phyloP scores from a whole-genome alignment of 106 monocot genomes.

The Dendrobium huoshanense region DNA sequence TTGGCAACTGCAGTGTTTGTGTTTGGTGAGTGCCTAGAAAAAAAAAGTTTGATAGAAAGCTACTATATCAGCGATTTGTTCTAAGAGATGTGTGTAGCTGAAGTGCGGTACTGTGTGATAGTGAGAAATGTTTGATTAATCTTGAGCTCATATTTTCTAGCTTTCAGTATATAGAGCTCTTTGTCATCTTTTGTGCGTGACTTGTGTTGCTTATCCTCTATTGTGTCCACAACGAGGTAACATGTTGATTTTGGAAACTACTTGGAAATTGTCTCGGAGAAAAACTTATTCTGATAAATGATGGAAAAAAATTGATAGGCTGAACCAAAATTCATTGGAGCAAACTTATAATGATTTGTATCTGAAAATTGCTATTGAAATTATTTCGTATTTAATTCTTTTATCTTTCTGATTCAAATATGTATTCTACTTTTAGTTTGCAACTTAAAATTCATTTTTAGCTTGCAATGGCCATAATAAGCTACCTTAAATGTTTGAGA shows the following conservation, averaged over 20 bases:
- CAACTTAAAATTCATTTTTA: background rate
- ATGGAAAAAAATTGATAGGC: background rate
- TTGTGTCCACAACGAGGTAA: background rate
- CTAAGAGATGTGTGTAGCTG: background rate
- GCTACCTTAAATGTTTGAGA: background rate
- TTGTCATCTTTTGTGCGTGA: background rate
- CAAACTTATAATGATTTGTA: background rate
- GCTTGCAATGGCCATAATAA: background rate
- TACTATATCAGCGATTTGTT: background rate
- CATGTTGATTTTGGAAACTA: background rate
- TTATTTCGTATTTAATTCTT: background rate
- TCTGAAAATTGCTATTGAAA: constrained; percentile 3
- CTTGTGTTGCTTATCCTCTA: background rate
- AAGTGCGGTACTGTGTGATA: background rate
- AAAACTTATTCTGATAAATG: background rate
- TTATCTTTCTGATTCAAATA: background rate
- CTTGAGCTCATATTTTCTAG: background rate
- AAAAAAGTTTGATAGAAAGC: background rate
- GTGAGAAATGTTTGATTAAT: background rate
- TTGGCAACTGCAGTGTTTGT: too few species aligned
- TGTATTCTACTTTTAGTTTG: background rate
- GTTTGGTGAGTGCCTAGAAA: background rate
- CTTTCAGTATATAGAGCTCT: background rate
- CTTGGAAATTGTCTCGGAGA: background rate
- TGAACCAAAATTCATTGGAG: background rate